These are phyloP conservation scores for Macrocybe gigantea DNA, from an alignment of 768 basidiomycete genomes.

Conservation along the genomic window DNA sequence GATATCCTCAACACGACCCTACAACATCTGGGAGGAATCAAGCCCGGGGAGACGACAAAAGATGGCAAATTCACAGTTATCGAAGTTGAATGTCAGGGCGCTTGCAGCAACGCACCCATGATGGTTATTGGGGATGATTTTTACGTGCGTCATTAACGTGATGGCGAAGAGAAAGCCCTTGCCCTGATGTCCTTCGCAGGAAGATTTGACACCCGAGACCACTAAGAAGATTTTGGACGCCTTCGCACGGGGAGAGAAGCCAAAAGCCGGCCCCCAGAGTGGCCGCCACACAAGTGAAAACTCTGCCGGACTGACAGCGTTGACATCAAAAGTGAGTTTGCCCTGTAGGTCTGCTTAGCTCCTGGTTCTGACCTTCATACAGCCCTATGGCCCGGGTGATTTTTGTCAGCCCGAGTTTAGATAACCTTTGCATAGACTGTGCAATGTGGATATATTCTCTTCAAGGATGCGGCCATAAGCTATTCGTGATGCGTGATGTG, in stretches of 20 bases:
- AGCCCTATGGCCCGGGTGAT: slow-evolving; percentile 95
- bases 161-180: too few relatives aligned
- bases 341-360: not conserved
- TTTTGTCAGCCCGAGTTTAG: slow-evolving; percentile 82
- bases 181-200: slow-evolving; percentile 35
- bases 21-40: slow-evolving; percentile 74
- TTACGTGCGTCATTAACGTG: slow-evolving; percentile 54
- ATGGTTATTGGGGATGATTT: slow-evolving; percentile 94
- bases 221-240: slow-evolving; percentile 78
- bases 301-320: slow-evolving; percentile 81
- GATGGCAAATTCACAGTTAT: slow-evolving; percentile 97
- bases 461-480: not conserved
- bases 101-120: slow-evolving; percentile 98
- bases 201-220: slow-evolving; percentile 74
- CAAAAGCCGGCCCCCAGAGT: slow-evolving; percentile 91
- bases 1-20: slow-evolving; percentile 85
- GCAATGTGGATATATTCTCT: slow-evolving; percentile 2
- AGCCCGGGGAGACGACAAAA: slow-evolving; percentile 87
- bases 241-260: slow-evolving; percentile 77
- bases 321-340: slow-evolving; percentile 60
- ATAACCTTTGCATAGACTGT: slow-evolving; percentile 28
- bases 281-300: slow-evolving; percentile 87
- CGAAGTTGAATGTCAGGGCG: slow-evolving; percentile 98
- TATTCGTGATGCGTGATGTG: not conserved
- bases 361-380: slow-evolving; percentile 5